These are phyloP conservation scores for Kregervanrija delftensis DNA, from an alignment of 805 yeast species.

Conservation along the genomic window DNA sequence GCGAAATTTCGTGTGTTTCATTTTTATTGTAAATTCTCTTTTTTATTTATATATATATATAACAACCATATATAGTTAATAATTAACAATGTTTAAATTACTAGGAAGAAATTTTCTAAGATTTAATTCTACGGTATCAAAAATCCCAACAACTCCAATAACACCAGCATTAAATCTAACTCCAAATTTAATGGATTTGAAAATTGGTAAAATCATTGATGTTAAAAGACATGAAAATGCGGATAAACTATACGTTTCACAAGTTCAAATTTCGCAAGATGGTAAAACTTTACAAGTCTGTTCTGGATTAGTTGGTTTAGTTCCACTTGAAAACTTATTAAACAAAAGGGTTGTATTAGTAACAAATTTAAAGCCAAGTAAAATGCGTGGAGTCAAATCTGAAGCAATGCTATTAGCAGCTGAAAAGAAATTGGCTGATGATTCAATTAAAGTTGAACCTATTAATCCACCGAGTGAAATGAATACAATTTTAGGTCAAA, in stretches of 20 bases:
- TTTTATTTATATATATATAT: no score
- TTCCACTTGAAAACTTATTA: conserved; percentile 33
- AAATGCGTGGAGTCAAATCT: conserved; percentile 55
- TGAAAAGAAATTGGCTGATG: conserved; percentile 10
- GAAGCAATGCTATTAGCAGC: conserved; percentile 69
- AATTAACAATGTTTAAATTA: neutral
- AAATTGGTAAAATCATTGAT: conserved; percentile 42
- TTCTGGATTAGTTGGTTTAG: conserved; percentile 47
- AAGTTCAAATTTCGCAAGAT: conserved; percentile 28
- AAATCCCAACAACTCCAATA: neutral
- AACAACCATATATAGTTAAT: neutral
- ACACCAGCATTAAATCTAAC: conserved; percentile 1
- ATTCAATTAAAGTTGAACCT: conserved; percentile 32
- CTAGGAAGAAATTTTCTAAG: neutral
- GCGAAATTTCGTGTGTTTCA: no score
- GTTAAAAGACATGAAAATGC: conserved; percentile 49
- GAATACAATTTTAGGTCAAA: conserved; percentile 1
- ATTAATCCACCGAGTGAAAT: conserved; percentile 37
- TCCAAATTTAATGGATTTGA: conserved; percentile 23
- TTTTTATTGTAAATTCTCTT: no score
- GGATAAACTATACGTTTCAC: conserved; percentile 51
- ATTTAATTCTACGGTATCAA: neutral
- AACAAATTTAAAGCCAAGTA: conserved; percentile 52
- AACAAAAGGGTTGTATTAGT: conserved; percentile 43
- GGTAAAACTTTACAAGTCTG: conserved; percentile 36